Evolutionary conservation across 2,329 filamentous ascomycete genomes (phyloP).

Genomic region (Ceratocystis papillata): DNA sequence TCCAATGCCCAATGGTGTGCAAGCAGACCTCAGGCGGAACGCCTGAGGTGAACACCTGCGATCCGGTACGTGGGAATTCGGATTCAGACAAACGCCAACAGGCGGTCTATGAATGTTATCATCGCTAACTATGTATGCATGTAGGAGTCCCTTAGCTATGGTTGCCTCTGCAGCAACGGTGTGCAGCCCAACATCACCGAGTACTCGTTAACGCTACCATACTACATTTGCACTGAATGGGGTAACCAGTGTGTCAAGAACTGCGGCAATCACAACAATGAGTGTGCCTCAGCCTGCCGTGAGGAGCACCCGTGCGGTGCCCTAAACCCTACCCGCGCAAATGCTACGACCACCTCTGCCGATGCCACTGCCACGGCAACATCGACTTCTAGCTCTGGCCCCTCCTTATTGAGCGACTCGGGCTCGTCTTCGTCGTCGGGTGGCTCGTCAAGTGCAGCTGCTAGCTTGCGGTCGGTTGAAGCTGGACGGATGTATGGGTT

Average conservation of each 20-base stretch:
- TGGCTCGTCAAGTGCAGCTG: constrained; percentile 19
- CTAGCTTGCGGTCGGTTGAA: constrained; percentile 28
- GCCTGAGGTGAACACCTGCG: constrained; percentile 53
- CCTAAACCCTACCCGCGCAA: constrained; percentile 48
- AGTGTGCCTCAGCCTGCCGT: constrained; percentile 52
- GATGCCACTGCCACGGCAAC: constrained; percentile 32
- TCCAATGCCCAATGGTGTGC: constrained; percentile 63
- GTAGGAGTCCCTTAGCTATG: constrained; percentile 52
- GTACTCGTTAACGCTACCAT: constrained; percentile 69
- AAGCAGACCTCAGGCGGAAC: constrained; percentile 44
- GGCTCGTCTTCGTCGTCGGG: constrained; percentile 24
- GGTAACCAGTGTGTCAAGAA: constrained; percentile 53
- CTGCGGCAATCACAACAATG: constrained; percentile 44
- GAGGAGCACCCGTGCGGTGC: constrained; percentile 64
- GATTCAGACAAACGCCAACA: too few species aligned
- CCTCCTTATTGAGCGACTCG: constrained; percentile 21
- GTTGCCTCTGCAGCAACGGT: constrained; percentile 60
- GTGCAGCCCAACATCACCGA: constrained; percentile 60
- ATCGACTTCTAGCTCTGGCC: constrained; percentile 1
- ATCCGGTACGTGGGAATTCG: constrained; percentile 42
- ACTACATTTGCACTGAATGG: constrained; percentile 63
- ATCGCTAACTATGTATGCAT: not conserved
- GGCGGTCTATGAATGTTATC: too few species aligned
- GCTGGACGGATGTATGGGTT: constrained; percentile 34
- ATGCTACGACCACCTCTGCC: constrained; percentile 39